These are phyloP conservation scores for Ustilago sp. DNA, from an alignment of 1,284 basidiomycete species.

Conservation along the genomic window DNA sequence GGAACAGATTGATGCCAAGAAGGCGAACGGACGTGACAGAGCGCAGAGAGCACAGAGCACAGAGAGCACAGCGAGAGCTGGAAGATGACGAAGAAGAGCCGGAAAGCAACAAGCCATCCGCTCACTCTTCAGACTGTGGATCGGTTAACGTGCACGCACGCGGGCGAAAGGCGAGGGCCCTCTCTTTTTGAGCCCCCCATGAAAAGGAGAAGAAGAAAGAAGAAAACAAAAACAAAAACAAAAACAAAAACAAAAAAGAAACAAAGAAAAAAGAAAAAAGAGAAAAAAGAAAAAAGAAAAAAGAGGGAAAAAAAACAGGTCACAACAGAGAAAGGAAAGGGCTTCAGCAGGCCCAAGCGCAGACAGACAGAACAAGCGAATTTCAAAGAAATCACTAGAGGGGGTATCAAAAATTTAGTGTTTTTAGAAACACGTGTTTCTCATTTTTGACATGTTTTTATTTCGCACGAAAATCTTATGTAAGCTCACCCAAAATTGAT, in stretches of 20 bases:
- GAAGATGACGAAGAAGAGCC: slow-evolving; percentile 9
- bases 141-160: slow-evolving; percentile 6
- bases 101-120: not conserved
- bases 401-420: no score
- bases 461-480: no score
- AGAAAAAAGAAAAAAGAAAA: no score
- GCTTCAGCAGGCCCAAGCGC: not conserved
- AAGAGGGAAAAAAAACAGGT: not conserved
- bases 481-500: no score
- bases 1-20: slow-evolving; percentile 7
- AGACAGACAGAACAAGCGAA: not conserved
- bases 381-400: not conserved
- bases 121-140: not conserved
- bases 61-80: slow-evolving; percentile 2
- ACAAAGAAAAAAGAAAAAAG: not conserved
- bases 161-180: not conserved
- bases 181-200: not conserved
- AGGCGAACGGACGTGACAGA: slow-evolving; percentile 6
- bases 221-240: not conserved
- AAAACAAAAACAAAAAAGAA: no score
- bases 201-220: not conserved
- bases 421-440: no score
- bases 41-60: not conserved
- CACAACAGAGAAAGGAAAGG: not conserved
- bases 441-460: no score